These are phyloP conservation scores for Pseudogymnoascus sp. DNA, from an alignment of 2,329 filamentous ascomycete species.

Conservation along the genomic window DNA sequence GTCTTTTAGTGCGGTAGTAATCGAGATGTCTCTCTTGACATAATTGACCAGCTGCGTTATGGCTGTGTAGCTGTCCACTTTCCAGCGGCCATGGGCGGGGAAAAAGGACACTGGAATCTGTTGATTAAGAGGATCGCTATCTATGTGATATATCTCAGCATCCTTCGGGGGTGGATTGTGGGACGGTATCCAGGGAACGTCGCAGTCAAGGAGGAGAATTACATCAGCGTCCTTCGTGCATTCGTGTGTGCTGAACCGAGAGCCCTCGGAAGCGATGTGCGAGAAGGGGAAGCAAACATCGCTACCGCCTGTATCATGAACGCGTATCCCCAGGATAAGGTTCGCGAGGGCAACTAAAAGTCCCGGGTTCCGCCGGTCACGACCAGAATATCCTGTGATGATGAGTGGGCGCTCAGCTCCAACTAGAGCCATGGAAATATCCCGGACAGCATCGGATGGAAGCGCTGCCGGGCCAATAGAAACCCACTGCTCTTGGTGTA, in stretches of 20 bases:
- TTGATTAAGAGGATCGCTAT: conserved; percentile 57
- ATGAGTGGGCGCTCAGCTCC: conserved; percentile 39
- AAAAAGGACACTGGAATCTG: conserved; percentile 53
- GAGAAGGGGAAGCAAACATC: conserved; percentile 37
- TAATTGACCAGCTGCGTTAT: conserved; percentile 27
- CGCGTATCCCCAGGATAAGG: conserved; percentile 38
- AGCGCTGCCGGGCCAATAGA: conserved; percentile 13
- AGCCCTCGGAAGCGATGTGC: conserved; percentile 36
- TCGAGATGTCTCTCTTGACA: conserved; percentile 15
- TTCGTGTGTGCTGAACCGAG: conserved; percentile 51
- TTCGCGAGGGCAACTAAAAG: conserved; percentile 40
- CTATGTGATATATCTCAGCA: conserved; percentile 56
- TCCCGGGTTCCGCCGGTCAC: conserved; percentile 27
- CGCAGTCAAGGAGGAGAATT: conserved; percentile 59
- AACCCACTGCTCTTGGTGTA: conserved; percentile 61
- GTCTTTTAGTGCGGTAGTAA: neutral
- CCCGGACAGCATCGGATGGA: conserved; percentile 32
- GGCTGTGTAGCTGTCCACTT: conserved; percentile 40
- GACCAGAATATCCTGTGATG: conserved; percentile 43
- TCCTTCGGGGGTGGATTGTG: conserved; percentile 48
- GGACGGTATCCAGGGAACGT: conserved; percentile 62
- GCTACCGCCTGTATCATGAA: conserved; percentile 44
- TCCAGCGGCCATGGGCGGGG: conserved; percentile 42
- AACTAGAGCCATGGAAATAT: conserved; percentile 36
- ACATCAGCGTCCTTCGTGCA: conserved; percentile 49